Conservation (phyloP, 208 protist genomes). For the Crithidia sp. region DNA sequence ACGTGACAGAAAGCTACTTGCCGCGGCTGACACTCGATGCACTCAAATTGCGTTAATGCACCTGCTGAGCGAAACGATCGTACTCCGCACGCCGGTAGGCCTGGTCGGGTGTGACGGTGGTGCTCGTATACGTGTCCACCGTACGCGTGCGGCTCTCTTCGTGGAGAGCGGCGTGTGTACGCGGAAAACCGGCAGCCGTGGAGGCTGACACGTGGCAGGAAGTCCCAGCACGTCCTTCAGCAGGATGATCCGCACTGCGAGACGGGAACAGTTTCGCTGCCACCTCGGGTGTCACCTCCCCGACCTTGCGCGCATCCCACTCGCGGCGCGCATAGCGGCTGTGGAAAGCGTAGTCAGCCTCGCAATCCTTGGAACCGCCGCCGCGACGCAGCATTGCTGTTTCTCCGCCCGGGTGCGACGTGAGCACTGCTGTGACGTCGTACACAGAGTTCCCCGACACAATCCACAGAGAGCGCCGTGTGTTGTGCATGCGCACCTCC, state of each 20-base stretch:
- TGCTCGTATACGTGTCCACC: slow-evolving; percentile 28
- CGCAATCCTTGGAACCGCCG: slow-evolving; percentile 69
- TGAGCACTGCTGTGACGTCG: slow-evolving; percentile 72
- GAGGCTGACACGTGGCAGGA: neutral
- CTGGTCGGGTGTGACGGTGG: slow-evolving; percentile 21
- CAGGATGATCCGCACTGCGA: neutral
- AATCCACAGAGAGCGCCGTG: slow-evolving; percentile 74
- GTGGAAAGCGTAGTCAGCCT: slow-evolving; percentile 71
- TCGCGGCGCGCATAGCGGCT: slow-evolving; percentile 55
- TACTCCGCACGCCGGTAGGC: slow-evolving; percentile 11
- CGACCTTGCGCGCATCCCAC: slow-evolving; percentile 68
- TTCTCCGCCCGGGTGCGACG: slow-evolving; percentile 71
- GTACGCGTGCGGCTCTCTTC: slow-evolving; percentile 38
- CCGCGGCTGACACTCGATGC: neutral
- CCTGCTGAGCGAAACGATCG: slow-evolving; percentile 5
- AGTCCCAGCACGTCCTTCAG: neutral
- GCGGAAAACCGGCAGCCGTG: slow-evolving; percentile 1
- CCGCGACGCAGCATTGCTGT: slow-evolving; percentile 66
- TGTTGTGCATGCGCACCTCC: slow-evolving; percentile 71
- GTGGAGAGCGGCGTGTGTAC: slow-evolving; percentile 1
- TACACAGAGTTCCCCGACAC: slow-evolving; percentile 81
- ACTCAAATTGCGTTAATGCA: neutral
- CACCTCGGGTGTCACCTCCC: slow-evolving; percentile 48
- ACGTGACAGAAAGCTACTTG: neutral
- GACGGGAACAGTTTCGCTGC: slow-evolving; percentile 31